These are phyloP conservation scores for Poa pratensis DNA, from an alignment of 176 grass and related monocot genomes.

Conservation along the genomic window DNA sequence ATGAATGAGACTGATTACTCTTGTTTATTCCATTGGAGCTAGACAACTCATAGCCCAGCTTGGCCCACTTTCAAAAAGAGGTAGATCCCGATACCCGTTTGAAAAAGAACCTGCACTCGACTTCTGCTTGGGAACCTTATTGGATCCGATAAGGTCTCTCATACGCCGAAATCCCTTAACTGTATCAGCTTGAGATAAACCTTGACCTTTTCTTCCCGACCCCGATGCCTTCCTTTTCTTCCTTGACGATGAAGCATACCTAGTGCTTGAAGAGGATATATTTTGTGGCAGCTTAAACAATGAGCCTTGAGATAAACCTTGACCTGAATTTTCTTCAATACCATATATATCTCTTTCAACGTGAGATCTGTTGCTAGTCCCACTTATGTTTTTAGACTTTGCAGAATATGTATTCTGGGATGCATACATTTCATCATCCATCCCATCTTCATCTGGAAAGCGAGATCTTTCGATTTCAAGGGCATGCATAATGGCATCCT, in stretches of 20 bases:
- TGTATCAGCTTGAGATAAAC: constrained; percentile 51
- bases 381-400: constrained; percentile 64
- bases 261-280: constrained; percentile 58
- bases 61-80: constrained; percentile 55
- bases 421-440: constrained; percentile 36
- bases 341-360: constrained; percentile 44
- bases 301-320: constrained; percentile 57
- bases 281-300: constrained; percentile 58
- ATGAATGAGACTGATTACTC: constrained; percentile 57
- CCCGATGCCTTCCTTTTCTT: constrained; percentile 68
- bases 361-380: constrained; percentile 20
- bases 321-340: constrained; percentile 54
- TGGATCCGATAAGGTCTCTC: constrained; percentile 93
- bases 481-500: constrained; percentile 97
- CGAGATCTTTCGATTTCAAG: constrained; percentile 83
- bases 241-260: constrained; percentile 65
- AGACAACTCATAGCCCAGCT: constrained; percentile 56
- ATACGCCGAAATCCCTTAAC: constrained; percentile 74
- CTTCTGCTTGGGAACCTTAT: constrained; percentile 61
- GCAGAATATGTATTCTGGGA: constrained; percentile 38
- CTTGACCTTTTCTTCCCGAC: too few species aligned
- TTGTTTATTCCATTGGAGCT: constrained; percentile 46
- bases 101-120: constrained; percentile 29
- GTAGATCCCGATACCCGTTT: constrained; percentile 47
- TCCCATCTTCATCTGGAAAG: constrained; percentile 51